Evolutionary conservation across 768 basidiomycete species (phyloP).

Genomic region (Leccinum imitatum): DNA sequence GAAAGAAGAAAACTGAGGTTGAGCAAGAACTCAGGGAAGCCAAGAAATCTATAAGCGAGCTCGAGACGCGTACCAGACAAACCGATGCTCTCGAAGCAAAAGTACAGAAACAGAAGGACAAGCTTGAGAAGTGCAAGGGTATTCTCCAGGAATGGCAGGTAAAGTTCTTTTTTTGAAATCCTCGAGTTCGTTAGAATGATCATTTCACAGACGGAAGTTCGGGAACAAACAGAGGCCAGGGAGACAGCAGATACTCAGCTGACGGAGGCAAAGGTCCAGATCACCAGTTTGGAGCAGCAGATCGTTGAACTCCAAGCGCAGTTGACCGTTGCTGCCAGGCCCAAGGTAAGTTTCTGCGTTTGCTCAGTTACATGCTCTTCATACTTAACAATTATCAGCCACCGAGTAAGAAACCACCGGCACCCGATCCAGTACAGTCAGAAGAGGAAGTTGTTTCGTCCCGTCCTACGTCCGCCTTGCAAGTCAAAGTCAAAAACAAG

Average conservation of each 20-base stretch:
- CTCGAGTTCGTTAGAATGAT: not conserved
- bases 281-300: conserved; percentile 35
- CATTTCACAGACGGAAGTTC: conserved; percentile 38
- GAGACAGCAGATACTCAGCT: conserved; percentile 37
- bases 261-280: conserved; percentile 31
- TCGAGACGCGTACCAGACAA: conserved; percentile 26
- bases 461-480: conserved; percentile 16
- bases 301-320: conserved; percentile 46
- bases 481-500: conserved; percentile 18
- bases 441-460: conserved; percentile 19
- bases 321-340: conserved; percentile 38
- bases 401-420: conserved; percentile 10
- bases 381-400: conserved; percentile 8
- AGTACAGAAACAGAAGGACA: conserved; percentile 44
- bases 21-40: conserved; percentile 54
- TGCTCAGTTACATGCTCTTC: conserved; percentile 13
- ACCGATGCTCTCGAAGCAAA: conserved; percentile 34
- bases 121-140: conserved; percentile 43
- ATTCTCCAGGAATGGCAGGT: conserved; percentile 49
- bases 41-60: conserved; percentile 33
- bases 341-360: conserved; percentile 17
- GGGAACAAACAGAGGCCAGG: conserved; percentile 37
- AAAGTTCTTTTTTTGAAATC: conserved; percentile 2
- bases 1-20: conserved; percentile 55
- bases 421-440: conserved; percentile 11